phyloP scores from a whole-genome alignment of 2,329 filamentous ascomycete genomes.

The Phialocephala sp. region DNA sequence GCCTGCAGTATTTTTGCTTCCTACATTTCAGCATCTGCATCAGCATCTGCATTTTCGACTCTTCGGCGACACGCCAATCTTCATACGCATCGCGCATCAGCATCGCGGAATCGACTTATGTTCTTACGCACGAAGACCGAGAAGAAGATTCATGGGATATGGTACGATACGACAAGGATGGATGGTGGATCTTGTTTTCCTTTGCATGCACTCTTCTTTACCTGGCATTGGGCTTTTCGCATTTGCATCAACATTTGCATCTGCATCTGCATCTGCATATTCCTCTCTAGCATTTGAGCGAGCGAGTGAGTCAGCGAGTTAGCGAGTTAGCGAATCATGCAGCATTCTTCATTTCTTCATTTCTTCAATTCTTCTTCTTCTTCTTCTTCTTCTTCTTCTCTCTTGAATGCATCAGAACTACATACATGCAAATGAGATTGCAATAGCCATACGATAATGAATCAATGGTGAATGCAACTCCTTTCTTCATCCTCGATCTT shows the following conservation, averaged over 20 bases:
- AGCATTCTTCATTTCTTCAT: not conserved
- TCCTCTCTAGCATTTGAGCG: conserved; percentile 3
- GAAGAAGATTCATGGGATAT: too few relatives aligned
- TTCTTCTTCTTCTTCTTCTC: too few relatives aligned
- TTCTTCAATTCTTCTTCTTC: not conserved
- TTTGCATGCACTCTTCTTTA: not conserved
- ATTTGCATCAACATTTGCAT: not conserved
- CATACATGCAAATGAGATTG: not conserved
- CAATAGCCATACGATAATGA: not conserved
- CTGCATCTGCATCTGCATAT: not conserved
- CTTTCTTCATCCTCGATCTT: not conserved
- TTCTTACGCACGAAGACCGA: too few relatives aligned
- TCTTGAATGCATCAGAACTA: not conserved
- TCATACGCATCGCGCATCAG: not conserved
- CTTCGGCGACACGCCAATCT: not conserved
- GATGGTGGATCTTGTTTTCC: too few relatives aligned
- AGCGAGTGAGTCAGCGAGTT: not conserved
- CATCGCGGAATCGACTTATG: too few relatives aligned
- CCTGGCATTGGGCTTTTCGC: not conserved
- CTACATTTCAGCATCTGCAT: too few relatives aligned
- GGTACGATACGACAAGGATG: too few relatives aligned
- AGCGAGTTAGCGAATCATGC: not conserved
- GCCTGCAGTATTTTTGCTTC: too few relatives aligned
- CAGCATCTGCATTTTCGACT: conserved; percentile 1
- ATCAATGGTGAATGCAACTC: not conserved